Evolutionary conservation across 345 rosid species (phyloP).

Genomic region (Eucalyptus erythrocorys): DNA sequence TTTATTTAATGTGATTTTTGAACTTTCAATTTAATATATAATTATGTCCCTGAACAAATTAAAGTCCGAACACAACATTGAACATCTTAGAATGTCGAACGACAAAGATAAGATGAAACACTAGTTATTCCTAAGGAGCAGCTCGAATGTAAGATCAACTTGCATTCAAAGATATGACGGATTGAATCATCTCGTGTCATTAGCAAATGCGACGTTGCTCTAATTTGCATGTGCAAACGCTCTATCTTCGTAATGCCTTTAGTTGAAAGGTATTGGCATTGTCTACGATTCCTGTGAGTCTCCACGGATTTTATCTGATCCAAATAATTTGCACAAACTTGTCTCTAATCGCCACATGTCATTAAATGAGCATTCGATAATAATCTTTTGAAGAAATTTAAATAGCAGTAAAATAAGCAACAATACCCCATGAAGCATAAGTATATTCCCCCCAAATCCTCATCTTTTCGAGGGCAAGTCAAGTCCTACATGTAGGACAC

Average conservation of each 20-base stretch:
- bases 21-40: accelerated
- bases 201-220: background rate
- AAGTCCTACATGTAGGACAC: background rate
- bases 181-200: accelerated
- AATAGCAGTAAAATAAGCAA: background rate
- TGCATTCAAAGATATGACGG: background rate
- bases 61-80: too few relatives aligned
- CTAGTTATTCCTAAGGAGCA: accelerated
- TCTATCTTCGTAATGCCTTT: accelerated
- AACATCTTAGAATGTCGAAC: too few relatives aligned
- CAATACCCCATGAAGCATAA: background rate
- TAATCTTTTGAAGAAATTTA: background rate
- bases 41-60: too few relatives aligned
- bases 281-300: background rate
- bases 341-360: accelerated
- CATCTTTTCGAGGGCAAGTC: background rate
- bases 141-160: background rate
- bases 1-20: accelerated
- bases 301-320: accelerated
- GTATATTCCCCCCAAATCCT: background rate
- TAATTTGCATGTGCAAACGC: accelerated
- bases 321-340: background rate
- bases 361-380: accelerated
- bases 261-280: background rate
- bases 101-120: background rate